Evolutionary conservation across 208 protist species (phyloP), one percentile per base, ranked within the genome.

Genomic region (Trypanosoma caninum): DNA sequence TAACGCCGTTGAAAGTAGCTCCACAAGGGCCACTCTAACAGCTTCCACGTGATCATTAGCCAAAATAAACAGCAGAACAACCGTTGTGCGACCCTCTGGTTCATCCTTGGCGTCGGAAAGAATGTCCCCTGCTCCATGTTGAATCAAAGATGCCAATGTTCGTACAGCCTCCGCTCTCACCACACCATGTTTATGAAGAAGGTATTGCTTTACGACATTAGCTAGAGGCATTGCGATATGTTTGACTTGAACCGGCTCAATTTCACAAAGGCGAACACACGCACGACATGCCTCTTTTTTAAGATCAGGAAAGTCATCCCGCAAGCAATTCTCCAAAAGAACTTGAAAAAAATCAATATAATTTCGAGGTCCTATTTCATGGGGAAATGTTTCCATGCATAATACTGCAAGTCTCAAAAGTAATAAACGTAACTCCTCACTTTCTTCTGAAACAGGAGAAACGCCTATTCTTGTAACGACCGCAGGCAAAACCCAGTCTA

Each of bases 331-430:
- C 53, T 91, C 79, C 10, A 96, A 65, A 3, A 96, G 80, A 10
- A 91, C 85, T 44, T 87, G 74, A 47, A 91, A 94, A 56, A 90
- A 96, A 72, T 93, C 86, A 59, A 93, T 91, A 67, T 86, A 96
- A 55, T 88, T 88, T 16, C 87, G 74, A 18, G 83, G 78, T 28
- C 80, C 86, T 40, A 96, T 94, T 30, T 93, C 89, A 63, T 93
- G 83, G 2, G 89, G 89, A 62, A 93, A 96, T 22, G 40, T 64
- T n/a, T 80, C 69, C 71, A 96, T 83, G 76, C 89, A 96, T 16
- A 68, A 55, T 0, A 65, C 45, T 8, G 80, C 73, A 22, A 96
- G 64, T 16, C 64, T 56, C 25, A 96, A 72, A 6, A 93, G 71
- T 13, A 79, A 76, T 22, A 96, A 65, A 7, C 89, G 72, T 27